phyloP scores from a whole-genome alignment of 805 yeast species.

The Candida maesae region DNA sequence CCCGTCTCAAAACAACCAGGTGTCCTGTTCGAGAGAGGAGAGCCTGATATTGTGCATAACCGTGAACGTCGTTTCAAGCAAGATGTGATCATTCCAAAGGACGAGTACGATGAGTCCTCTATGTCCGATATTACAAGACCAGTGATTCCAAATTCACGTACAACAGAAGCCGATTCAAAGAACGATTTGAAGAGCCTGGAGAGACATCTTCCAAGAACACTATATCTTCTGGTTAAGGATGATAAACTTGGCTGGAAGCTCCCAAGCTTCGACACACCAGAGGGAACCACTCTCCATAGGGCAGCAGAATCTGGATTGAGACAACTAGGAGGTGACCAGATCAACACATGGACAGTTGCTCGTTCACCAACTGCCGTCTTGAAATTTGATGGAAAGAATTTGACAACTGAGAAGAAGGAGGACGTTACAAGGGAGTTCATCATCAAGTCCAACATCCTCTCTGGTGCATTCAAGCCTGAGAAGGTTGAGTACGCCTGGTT shows the following conservation, averaged over 20 bases:
- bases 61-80: constrained; percentile 88
- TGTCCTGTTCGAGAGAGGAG: constrained; percentile 76
- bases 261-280: constrained; percentile 59
- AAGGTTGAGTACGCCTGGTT: constrained; percentile 72
- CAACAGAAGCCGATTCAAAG: constrained; percentile 68
- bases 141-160: constrained; percentile 64
- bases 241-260: constrained; percentile 57
- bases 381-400: constrained; percentile 32
- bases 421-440: constrained; percentile 53
- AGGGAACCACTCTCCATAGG: constrained; percentile 51
- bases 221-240: constrained; percentile 66
- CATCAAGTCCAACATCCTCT: constrained; percentile 82
- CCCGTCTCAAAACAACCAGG: constrained; percentile 72
- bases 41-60: constrained; percentile 80
- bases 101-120: constrained; percentile 34
- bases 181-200: constrained; percentile 68
- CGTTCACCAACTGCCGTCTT: constrained; percentile 77
- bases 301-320: constrained; percentile 75
- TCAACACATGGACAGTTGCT: constrained; percentile 91
- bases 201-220: constrained; percentile 72
- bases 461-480: constrained; percentile 63
- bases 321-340: constrained; percentile 63
- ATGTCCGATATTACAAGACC: constrained; percentile 63
- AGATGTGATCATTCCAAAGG: constrained; percentile 67
- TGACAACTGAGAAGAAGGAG: constrained; percentile 20